Percentiles rank a stretch among this genome's conserved stretches.
Conservation (phyloP, 2,329 filamentous ascomycete species). For the Pseudogymnoascus sp. region DNA sequence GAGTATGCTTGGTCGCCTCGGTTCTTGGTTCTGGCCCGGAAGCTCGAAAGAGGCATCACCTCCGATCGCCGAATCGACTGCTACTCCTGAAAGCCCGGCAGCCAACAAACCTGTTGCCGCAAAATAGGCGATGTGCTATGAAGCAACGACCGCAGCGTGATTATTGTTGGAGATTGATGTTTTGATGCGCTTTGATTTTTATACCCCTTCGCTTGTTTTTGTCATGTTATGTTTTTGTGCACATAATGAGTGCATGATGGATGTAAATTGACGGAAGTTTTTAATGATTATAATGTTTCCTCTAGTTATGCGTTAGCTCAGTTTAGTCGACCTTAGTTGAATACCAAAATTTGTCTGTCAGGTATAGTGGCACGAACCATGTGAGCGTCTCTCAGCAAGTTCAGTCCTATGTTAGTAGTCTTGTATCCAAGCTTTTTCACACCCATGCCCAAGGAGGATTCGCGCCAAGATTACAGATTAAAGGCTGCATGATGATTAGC, state of each 20-base stretch:
- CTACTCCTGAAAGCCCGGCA: neutral
- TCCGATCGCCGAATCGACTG: neutral
- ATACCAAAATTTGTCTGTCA: slow-evolving; percentile 1
- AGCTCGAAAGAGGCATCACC: neutral
- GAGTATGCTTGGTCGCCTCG: slow-evolving; percentile 6
- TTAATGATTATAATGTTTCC: slow-evolving; percentile 10
- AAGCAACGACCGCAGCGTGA: slow-evolving; percentile 1
- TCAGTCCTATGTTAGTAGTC: neutral
- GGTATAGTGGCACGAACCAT: neutral
- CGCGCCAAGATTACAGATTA: neutral
- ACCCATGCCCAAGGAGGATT: neutral
- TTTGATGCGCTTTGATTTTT: slow-evolving; percentile 8
- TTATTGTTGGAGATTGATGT: slow-evolving; percentile 8
- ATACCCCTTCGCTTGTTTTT: slow-evolving; percentile 10
- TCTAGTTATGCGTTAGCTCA: slow-evolving; percentile 1
- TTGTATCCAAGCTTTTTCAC: neutral
- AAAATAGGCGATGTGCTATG: neutral
- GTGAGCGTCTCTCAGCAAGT: neutral
- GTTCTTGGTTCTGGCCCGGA: neutral
- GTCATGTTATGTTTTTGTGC: slow-evolving; percentile 9
- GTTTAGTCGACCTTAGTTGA: slow-evolving; percentile 7
- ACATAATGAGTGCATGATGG: slow-evolving; percentile 3
- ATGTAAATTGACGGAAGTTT: slow-evolving; percentile 9
- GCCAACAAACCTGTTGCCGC: neutral
- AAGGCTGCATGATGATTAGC: neutral